Base-by-base conservation (phyloP, 192 early-diverging fungal genomes). In the Coemansia umbellata region DNA sequence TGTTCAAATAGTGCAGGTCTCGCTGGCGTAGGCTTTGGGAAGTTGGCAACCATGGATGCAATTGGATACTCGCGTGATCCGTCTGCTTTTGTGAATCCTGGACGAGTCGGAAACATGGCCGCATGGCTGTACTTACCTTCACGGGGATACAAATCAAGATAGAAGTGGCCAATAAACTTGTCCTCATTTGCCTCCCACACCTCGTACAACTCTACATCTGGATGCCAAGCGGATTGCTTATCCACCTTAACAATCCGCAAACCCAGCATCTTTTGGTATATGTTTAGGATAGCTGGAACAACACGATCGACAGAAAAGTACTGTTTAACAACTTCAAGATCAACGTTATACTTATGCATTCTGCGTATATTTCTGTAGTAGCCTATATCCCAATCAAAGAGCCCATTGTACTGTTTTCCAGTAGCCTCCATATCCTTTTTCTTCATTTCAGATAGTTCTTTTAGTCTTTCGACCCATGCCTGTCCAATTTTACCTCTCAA, bases 1-100 rank as follows among this genome's bases (percentile, higher is more conserved):
- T 92, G 90, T 44, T 82, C 80, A 21, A 90, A 69, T 19, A 90
- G 55, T 1, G 83, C 82, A 7, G 87, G 88, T 23, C 76, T 67
- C 4, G 58, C 67, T 1, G 81, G 50, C 10, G 85, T 82, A 0
- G 79, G 70, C 30, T 82, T 82, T 41, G 76, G 55, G 31, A 84
- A 82, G 51, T 79, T 82, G 43, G 66, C 66, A 5, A 84, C 81
- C 81, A 87, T 79, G 22, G 76, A 78, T 3, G 78, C 78, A 28
- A 78, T 74, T 27, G 85, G 84, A 31, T 68, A 61, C 17, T 79
- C 62, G 31, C 63, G 50, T 2, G 55, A 54, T 14, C 78, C 81
- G 39, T 80, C 75, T 4, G 65, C 52, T 5, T 60, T 49, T 8
- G 74, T 62, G 37, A 63, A 81, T 30, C 82, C 83, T 17, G 84